Base-by-base conservation (phyloP, 148 eudicot species). In the Silene conica region DNA sequence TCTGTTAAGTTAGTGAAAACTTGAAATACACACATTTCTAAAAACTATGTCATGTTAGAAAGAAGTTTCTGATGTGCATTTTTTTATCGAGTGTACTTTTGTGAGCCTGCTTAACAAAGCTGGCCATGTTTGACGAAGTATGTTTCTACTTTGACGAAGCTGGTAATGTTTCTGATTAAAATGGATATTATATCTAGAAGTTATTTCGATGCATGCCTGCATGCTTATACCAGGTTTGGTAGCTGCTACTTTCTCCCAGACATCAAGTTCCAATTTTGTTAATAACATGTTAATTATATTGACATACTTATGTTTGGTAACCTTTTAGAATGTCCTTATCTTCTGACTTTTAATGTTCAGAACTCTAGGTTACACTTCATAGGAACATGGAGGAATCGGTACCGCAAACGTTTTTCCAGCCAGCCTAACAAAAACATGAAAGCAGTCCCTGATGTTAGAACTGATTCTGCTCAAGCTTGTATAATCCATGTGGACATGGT, bases 351-450 rank as follows among this genome's bases (percentile, higher is more conserved):
- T 81, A 8, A 25, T 63, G 62, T n/a, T n/a, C 89, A 95, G 99
- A 85, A 75, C 80, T 95, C 99, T 48, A 90, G 99, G 87, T 77
- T 95, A 78, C 99, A 95, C 77, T 95, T 95, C 71, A 90, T 95
- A 74, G 99, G 96, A 67, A 92, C 94, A 18, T 95, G 99, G 99
- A 92, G 99, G 82, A 90, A 83, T 80, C 90, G 99, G 60, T 95
- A 95, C 69, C 90, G 99, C 46, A 89, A 89, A 82, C 91, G 92
- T 43, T 95, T 88, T 77, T 69, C 84, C 28, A 69, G 57, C 81
- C 79, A 70, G 67, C 76, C 86, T 63, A 69, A 62, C 74, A 84
- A 83, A 78, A 45, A 70, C 60, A 86, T 69, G 74, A 63, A 68
- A 73, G 74, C 60, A 72, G 69, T 14, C 77, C 72, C 83, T 65